phyloP scores from a whole-genome alignment of 768 basidiomycete genomes.

The Leucosporidium yakuticum region DNA sequence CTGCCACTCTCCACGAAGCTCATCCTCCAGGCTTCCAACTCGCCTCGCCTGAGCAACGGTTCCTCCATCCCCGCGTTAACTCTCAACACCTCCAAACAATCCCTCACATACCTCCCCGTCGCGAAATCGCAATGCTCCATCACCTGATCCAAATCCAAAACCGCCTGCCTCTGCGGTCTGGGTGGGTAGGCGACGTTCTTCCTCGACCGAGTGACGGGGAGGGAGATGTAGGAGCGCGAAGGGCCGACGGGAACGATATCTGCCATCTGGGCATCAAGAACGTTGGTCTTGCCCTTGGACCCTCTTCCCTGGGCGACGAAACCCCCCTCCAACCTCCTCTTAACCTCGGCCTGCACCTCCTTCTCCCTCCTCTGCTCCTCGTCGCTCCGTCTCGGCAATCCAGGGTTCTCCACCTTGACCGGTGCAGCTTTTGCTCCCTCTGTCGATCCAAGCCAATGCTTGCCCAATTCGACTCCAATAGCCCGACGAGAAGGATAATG shows the following conservation, averaged over 20 bases:
- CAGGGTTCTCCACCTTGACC: slow-evolving; percentile 61
- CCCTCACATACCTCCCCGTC: slow-evolving; percentile 83
- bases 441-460: neutral
- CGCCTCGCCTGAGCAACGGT: slow-evolving; percentile 48
- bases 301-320: neutral
- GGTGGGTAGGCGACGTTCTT: slow-evolving; percentile 53
- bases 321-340: neutral
- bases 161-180: slow-evolving; percentile 72
- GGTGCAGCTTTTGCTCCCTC: slow-evolving; percentile 30
- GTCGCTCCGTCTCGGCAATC: slow-evolving; percentile 52
- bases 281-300: slow-evolving; percentile 19
- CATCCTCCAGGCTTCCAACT: slow-evolving; percentile 51
- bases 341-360: slow-evolving; percentile 38
- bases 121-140: slow-evolving; percentile 93
- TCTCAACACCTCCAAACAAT: slow-evolving; percentile 88
- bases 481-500: slow-evolving; percentile 60
- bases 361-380: slow-evolving; percentile 45
- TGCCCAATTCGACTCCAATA: neutral
- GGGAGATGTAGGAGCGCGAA: no score
- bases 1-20: slow-evolving; percentile 56
- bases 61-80: slow-evolving; percentile 76
- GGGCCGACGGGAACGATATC: no score
- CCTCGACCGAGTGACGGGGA: no score
- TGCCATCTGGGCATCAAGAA: no score
- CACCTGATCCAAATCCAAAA: slow-evolving; percentile 81